A percentile compares a stretch with the other conserved stretches of the same genome.
Evolutionary conservation across 2,329 filamentous ascomycete species (phyloP).

Genomic region (Blastomyces gilchristii): DNA sequence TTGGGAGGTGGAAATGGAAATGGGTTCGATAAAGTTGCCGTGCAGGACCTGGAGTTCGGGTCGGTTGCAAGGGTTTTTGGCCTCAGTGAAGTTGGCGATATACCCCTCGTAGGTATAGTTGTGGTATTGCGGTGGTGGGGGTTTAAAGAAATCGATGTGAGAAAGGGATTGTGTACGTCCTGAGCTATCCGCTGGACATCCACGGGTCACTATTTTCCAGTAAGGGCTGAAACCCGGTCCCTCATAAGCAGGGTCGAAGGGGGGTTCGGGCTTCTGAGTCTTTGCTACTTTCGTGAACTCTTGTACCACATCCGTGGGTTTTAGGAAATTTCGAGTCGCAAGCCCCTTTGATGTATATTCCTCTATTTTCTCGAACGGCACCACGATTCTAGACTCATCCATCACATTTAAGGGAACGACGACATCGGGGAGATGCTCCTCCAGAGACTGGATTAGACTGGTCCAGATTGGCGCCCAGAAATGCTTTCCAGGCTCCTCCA

Average conservation of each 20-base stretch:
- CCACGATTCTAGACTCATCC: constrained; percentile 41
- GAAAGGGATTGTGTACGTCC: constrained; percentile 18
- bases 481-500: constrained; percentile 20
- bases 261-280: not conserved
- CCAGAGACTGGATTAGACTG: constrained; percentile 31
- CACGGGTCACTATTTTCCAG: constrained; percentile 35
- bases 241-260: constrained; percentile 12
- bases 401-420: constrained; percentile 41
- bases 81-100: constrained; percentile 39
- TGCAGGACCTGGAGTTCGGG: constrained; percentile 38
- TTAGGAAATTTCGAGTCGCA: constrained; percentile 21
- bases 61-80: constrained; percentile 38
- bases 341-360: constrained; percentile 28
- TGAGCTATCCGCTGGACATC: constrained; percentile 24
- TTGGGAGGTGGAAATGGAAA: constrained; percentile 36
- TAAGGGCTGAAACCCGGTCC: constrained; percentile 22
- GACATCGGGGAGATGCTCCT: constrained; percentile 35
- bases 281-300: constrained; percentile 15
- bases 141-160: constrained; percentile 28
- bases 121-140: constrained; percentile 16
- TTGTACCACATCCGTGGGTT: constrained; percentile 22
- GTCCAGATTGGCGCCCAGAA: constrained; percentile 35
- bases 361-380: constrained; percentile 39
- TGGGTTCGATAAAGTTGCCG: constrained; percentile 41
- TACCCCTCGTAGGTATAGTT: constrained; percentile 35